Percentiles rank a stretch among this genome's conserved stretches.
Conservation (phyloP, 176 grass and related monocot species). For the Aegilops tauschii region DNA sequence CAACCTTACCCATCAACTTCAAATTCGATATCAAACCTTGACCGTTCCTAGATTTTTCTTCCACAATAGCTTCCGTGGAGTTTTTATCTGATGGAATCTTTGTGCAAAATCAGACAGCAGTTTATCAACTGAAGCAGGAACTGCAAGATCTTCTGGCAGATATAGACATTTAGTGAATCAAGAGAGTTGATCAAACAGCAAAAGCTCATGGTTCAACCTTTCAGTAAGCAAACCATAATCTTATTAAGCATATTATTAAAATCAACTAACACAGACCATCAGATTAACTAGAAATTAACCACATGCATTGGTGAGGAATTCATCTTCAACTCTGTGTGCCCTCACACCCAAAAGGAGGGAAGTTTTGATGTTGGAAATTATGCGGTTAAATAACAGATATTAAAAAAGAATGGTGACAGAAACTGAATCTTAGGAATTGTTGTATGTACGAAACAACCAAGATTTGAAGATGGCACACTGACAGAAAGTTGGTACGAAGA, state of each 20-base stretch:
- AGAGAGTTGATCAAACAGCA: not conserved
- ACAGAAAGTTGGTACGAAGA: no score
- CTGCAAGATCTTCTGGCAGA: conserved; percentile 53
- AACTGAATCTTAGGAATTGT: no score
- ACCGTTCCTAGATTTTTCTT: conserved; percentile 97
- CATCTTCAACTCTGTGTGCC: not conserved
- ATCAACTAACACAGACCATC: no score
- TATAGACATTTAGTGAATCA: conserved; percentile 21
- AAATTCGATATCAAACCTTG: conserved; percentile 59
- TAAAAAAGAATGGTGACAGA: no score
- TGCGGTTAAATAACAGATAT: not conserved
- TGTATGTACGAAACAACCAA: no score
- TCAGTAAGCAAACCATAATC: not conserved
- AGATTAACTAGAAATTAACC: not conserved
- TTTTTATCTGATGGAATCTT: conserved; percentile 96
- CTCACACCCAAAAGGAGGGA: not conserved
- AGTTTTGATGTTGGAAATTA: not conserved
- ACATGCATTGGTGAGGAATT: not conserved
- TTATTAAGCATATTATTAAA: not conserved
- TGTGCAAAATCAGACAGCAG: conserved; percentile 86
- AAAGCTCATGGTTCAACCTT: not conserved
- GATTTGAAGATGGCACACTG: no score
- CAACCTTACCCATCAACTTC: conserved; percentile 13
- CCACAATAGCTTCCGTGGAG: conserved; percentile 89
- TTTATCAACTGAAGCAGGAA: conserved; percentile 74